These are phyloP conservation scores for Allium cepa DNA, from an alignment of 106 monocot genomes.

Conservation along the genomic window DNA sequence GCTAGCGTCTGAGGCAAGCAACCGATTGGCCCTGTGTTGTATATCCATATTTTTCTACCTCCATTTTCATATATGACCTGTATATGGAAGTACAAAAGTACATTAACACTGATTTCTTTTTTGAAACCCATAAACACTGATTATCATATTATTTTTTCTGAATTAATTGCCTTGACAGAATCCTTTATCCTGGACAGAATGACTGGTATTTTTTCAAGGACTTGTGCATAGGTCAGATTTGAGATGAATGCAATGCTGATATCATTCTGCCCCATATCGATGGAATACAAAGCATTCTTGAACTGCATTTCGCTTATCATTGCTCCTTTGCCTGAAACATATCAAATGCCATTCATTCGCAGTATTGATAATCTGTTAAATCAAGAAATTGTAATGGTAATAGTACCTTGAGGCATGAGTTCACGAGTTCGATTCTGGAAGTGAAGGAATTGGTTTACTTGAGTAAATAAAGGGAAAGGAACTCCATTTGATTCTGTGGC, in stretches of 20 bases:
- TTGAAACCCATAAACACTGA: background rate
- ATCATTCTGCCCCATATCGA: constrained; percentile 61
- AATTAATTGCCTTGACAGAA: constrained; percentile 22
- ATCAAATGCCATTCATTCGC: no score
- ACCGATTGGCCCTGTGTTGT: constrained; percentile 53
- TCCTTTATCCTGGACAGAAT: constrained; percentile 30
- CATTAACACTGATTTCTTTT: background rate
- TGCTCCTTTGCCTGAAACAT: constrained; percentile 24
- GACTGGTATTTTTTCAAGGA: constrained; percentile 21
- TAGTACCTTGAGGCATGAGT: constrained; percentile 26
- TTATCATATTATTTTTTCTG: background rate
- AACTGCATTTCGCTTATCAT: constrained; percentile 36
- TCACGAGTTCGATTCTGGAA: constrained; percentile 56
- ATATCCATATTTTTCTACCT: constrained; percentile 48
- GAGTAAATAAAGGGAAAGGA: constrained; percentile 32
- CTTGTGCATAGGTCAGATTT: constrained; percentile 32
- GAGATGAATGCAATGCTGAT: constrained; percentile 28
- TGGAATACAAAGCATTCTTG: constrained; percentile 32
- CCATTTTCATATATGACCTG: constrained; percentile 44
- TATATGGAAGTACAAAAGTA: background rate
- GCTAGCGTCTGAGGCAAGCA: constrained; percentile 52
- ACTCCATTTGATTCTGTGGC: constrained; percentile 6
- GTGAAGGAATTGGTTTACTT: constrained; percentile 54
- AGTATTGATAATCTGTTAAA: no score
- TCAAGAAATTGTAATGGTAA: background rate